A percentile compares a stretch with the other conserved stretches of the same genome.
phyloP scores from a whole-genome alignment of 176 grass and related monocot species.

The Triticum dicoccoides region DNA sequence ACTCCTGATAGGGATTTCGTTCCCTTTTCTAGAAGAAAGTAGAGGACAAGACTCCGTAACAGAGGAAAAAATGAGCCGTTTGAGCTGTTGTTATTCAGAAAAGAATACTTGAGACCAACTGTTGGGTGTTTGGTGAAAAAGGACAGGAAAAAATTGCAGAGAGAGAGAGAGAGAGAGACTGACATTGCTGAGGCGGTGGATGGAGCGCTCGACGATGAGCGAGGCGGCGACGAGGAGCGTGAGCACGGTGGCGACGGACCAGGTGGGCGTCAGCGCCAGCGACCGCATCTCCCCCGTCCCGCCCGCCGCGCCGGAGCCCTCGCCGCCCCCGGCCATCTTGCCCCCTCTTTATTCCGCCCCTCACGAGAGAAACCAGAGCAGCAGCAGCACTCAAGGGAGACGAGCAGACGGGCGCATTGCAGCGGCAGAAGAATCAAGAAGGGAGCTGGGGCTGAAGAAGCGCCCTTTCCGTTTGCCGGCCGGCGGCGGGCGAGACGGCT shows the following conservation, averaged over 20 bases:
- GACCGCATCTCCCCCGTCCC: conserved; percentile 56
- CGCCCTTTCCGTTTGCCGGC: no score
- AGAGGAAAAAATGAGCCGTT: not conserved
- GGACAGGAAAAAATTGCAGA: not conserved
- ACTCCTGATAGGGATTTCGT: not conserved
- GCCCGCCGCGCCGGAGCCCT: not conserved
- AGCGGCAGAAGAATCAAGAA: no score
- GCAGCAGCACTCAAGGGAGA: no score
- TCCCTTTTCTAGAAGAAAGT: not conserved
- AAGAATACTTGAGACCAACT: not conserved
- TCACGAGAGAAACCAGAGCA: no score
- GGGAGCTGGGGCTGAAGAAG: no score
- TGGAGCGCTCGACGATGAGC: conserved; percentile 91
- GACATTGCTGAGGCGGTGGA: conserved; percentile 84
- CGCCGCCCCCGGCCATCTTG: conserved; percentile 38
- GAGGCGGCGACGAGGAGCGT: conserved; percentile 85
- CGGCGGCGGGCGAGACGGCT: no score
- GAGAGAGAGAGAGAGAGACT: not conserved
- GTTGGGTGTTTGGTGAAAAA: not conserved
- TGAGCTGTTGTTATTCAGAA: not conserved
- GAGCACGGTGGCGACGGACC: conserved; percentile 93
- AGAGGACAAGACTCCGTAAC: not conserved
- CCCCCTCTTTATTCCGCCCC: no score
- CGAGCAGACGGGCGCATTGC: no score
- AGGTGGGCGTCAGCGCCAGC: conserved; percentile 86